phyloP scores from a whole-genome alignment of 306 rosid species.

The Malus orientalis region DNA sequence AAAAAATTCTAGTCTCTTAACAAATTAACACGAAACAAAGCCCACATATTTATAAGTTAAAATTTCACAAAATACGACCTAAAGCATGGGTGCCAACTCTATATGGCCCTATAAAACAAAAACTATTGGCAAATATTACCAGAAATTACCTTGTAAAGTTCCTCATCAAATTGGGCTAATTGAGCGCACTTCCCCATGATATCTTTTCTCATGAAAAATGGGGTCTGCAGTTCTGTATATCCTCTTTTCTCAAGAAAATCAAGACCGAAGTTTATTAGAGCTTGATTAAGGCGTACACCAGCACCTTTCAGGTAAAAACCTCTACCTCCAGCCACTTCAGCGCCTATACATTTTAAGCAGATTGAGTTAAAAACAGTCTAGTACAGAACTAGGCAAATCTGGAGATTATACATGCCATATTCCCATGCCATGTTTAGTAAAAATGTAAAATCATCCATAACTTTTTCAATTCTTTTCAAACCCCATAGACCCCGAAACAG shows the following conservation, averaged over 20 bases:
- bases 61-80: neutral
- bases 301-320: constrained; percentile 90
- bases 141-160: constrained; percentile 72
- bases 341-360: constrained; percentile 43
- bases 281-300: constrained; percentile 92
- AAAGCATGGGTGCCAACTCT: neutral
- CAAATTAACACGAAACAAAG: neutral
- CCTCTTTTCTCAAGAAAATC: constrained; percentile 75
- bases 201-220: constrained; percentile 93
- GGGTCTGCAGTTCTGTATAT: constrained; percentile 69
- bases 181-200: constrained; percentile 96
- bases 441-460: neutral
- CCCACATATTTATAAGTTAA: neutral
- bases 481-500: neutral
- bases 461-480: neutral
- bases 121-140: constrained; percentile 5
- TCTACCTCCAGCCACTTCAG: constrained; percentile 93
- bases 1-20: neutral
- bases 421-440: neutral
- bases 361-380: constrained; percentile 7
- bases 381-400: neutral
- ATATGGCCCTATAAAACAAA: neutral
- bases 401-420: neutral
- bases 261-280: constrained; percentile 81
- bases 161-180: constrained; percentile 93